Percentiles rank a stretch among this genome's conserved stretches.
Evolutionary conservation across 1,284 basidiomycete genomes (phyloP).

Genomic region (Trichosporon coremiiforme): DNA sequence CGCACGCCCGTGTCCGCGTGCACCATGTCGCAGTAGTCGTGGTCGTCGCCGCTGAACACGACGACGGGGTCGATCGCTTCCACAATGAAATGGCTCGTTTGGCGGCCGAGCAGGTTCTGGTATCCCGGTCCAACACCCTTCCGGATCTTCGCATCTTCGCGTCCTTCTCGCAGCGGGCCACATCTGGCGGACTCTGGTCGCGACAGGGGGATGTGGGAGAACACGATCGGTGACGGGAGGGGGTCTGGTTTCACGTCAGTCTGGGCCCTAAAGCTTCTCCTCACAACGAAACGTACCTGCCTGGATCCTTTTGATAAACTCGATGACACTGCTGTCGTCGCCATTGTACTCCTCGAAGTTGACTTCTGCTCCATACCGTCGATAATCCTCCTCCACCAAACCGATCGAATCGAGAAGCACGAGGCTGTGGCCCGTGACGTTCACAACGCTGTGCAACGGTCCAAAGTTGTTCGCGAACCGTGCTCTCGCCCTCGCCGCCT

Average conservation of each 20-base stretch:
- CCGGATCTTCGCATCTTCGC: conserved; percentile 58
- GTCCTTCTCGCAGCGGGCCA: conserved; percentile 73
- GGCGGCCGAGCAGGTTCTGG: conserved; percentile 73
- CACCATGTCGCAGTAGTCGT: conserved; percentile 79
- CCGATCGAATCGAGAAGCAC: conserved; percentile 74
- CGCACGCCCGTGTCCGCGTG: conserved; percentile 61
- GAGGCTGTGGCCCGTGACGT: conserved; percentile 63
- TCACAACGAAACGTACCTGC: conserved; percentile 55
- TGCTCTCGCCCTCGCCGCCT: conserved; percentile 59
- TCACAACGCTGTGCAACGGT: conserved; percentile 46
- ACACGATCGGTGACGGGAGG: conserved; percentile 63
- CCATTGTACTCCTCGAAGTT: conserved; percentile 65
- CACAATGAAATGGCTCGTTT: conserved; percentile 71
- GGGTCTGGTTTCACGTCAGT: conserved; percentile 38
- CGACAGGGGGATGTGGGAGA: conserved; percentile 79
- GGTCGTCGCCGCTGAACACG: conserved; percentile 77
- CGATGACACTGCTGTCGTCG: conserved; percentile 64
- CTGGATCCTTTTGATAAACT: conserved; percentile 68
- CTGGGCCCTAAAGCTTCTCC: neutral
- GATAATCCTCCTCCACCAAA: conserved; percentile 74
- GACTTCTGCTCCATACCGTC: conserved; percentile 62
- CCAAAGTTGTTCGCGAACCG: conserved; percentile 65
- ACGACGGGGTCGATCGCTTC: conserved; percentile 66
- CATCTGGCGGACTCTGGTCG: conserved; percentile 70
- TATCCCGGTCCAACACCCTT: conserved; percentile 78